Evolutionary conservation across 441 rosid species (phyloP), one percentile per base, ranked within the genome.

Genomic region (Manihot esculenta): DNA sequence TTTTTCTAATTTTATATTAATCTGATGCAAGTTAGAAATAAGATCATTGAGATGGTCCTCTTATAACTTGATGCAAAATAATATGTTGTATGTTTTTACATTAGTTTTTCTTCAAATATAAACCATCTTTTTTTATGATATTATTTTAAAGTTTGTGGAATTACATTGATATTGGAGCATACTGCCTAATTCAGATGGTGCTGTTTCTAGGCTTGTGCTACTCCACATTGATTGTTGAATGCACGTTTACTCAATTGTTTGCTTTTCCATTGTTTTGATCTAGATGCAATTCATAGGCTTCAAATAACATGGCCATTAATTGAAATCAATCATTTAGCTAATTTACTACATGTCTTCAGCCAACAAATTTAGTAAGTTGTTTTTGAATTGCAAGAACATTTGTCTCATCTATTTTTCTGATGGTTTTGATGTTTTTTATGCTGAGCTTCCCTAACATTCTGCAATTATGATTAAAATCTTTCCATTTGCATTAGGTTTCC

Each of bases 271-370:
- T 58, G 30, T 10, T 30, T 24, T 45, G 44, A n/a, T 12, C 64
- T 69, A 48, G 7, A 23, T 61, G 64, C n/a, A 44, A 27, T 58
- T 17, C 45, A 14, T 45, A 45, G 60, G 53, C 27, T n/a, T 35
- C 18, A 50, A 65, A 9, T 50, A 50, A 65, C 18, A 12, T 30
- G 5, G 18, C 41, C 23, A 30, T 6, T 24, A 5, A 2, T 50
- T 59, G 35, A 59, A 69, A 8, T 69, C 13, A 54, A 62, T 62
- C 26, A 10, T 35, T 24, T 62, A 41, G 47, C 49, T 30, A n/a
- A 13, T 56, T 7, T 49, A 23, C 30, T n/a, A 21, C 13, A 27
- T 26, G 6, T 9, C 44, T 12, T 18, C 64, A 15, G 38, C 64
- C 64, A 42, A n/a, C 21, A 54, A 38, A 15, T 59, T 12, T 35